Evolutionary conservation across 805 yeast species (phyloP).

Genomic region (Pachysolen tannophilus): DNA sequence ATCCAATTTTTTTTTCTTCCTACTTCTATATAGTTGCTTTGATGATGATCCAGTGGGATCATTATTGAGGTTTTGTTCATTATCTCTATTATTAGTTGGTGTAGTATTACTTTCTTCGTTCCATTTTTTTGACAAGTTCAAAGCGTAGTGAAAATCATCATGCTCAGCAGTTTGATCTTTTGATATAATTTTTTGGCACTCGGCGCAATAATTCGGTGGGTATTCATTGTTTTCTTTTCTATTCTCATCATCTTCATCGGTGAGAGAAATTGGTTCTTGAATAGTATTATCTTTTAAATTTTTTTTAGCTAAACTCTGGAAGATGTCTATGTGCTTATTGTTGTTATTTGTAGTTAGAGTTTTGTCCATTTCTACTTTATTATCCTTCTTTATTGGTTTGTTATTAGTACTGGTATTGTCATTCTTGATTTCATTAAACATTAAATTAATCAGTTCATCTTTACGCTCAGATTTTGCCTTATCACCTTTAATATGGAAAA

Average conservation of each 20-base stretch:
- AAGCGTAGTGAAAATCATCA: constrained; percentile 10
- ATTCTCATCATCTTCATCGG: no score
- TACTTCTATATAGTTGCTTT: not conserved
- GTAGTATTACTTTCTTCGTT: no score
- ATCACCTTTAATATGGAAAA: constrained; percentile 10
- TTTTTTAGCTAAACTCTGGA: not conserved
- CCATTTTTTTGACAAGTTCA: constrained; percentile 5
- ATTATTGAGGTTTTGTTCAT: not conserved
- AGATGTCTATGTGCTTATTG: not conserved
- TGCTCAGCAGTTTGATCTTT: constrained; percentile 8
- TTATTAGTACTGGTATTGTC: not conserved
- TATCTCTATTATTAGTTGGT: no score
- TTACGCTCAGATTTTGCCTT: constrained; percentile 1
- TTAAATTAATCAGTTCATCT: constrained; percentile 4
- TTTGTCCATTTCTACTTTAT: not conserved
- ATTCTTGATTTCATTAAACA: constrained; percentile 5
- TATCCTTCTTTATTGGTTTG: not conserved
- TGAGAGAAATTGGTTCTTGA: no score
- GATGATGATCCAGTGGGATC: not conserved
- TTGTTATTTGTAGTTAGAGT: not conserved
- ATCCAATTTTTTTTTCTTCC: constrained; percentile 4
- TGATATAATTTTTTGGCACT: constrained; percentile 1
- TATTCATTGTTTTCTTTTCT: no score
- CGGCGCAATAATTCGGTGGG: constrained; percentile 4
- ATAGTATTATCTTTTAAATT: not conserved